These are phyloP conservation scores for Pelargonium nanum DNA, from an alignment of 345 rosid genomes.

Conservation along the genomic window DNA sequence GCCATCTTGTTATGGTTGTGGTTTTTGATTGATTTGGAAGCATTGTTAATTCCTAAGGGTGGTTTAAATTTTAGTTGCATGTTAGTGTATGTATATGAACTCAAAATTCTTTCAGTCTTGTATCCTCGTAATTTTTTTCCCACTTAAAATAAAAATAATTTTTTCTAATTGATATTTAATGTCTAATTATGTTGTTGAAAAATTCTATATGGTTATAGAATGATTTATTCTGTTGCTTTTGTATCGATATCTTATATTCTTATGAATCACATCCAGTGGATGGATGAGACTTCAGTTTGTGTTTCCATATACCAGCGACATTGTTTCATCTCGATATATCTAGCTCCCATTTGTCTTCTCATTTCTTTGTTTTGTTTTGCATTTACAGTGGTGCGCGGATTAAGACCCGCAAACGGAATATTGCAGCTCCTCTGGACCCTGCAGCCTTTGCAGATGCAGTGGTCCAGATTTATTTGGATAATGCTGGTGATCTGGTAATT, in stretches of 20 bases:
- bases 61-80: too few relatives aligned
- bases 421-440: conserved; percentile 96
- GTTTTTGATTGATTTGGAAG: too few relatives aligned
- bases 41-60: too few relatives aligned
- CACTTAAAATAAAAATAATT: background rate
- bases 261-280: background rate
- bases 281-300: background rate
- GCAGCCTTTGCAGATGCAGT: conserved; percentile 95
- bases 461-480: conserved; percentile 91
- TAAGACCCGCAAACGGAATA: conserved; percentile 99
- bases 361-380: conserved; percentile 1
- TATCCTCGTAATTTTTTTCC: too few relatives aligned
- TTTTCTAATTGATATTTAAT: background rate
- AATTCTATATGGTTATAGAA: too few relatives aligned
- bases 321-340: background rate
- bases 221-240: background rate
- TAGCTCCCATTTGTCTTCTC: background rate
- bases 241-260: background rate
- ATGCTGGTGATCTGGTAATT: conserved; percentile 93
- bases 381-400: conserved; percentile 92
- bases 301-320: background rate
- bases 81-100: too few relatives aligned
- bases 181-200: background rate
- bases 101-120: too few relatives aligned
- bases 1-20: too few relatives aligned